Evolutionary conservation across 305 asterid genomes (phyloP), one percentile per base, ranked within the genome.

Genomic region (Fraxinus greggii): DNA sequence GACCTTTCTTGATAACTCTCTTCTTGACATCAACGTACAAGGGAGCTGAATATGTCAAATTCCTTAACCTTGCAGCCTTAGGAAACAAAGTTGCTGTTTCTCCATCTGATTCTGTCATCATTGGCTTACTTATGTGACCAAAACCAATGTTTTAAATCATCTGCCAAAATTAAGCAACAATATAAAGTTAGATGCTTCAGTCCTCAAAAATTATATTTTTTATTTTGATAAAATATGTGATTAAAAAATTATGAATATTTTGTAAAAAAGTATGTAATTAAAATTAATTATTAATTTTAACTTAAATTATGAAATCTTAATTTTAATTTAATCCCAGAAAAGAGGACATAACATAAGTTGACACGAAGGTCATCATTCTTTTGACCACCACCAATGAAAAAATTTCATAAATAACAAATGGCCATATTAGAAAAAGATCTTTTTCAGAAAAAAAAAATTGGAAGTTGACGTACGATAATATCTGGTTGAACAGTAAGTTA

Each of bases 21-120:
- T 94, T 93, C 9, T 91, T 85, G 69, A 96, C 99, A 82, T 96
- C 99, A 28, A 96, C 99, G 10, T 96, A 96, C 86, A 96, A 82
- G n/a, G 99, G 99, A 26, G 99, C 98, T 72, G 99, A 96, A 84
- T 96, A 96, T 4, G 99, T 96, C 86, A 96, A 89, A 81, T 96
- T 96, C 85, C 99, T 93, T 79, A 96, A 86, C 90, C 99, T 93
- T 45, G 99, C 98, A 84, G 99, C 99, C 87, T 96, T 96, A 19
- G 99, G 99, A 88, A 93, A 96, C 91, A 96, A 86, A 3, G 99
- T 96, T 23, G 97, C 97, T 45, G 98, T 96, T 88, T 96, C 99
- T 83, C 99, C 99, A 86, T 96, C 98, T 29, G 99, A 96, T 84
- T 96, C 98, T 26, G 99, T 96, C 99, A 96, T 93, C 99, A 96